Base-by-base conservation (phyloP, 139 green algal species). In the Pleodorina starrii region DNA sequence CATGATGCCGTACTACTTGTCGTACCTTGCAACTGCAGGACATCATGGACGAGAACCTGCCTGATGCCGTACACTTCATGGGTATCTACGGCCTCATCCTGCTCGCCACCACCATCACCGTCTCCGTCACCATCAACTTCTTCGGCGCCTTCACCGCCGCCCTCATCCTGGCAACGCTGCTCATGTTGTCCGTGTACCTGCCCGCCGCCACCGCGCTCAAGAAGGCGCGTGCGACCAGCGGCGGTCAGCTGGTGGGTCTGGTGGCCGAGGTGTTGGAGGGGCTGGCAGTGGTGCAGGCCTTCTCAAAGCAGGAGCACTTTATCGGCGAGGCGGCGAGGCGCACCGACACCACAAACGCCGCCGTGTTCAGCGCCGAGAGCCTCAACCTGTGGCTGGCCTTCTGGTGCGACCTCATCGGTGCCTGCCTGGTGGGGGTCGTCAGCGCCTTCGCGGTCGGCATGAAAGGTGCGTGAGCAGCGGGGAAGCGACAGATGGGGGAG, bases 341-440 rank as follows among this genome's bases (percentile, higher is more conserved):
- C 21, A 88, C 68, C 1, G 83, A 88, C 46, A 46, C 71, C 16
- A 80, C 83, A 66, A 88, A 88, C 83, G 23, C 19, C 12, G 88
- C 92, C n/a, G 80, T 95, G 74, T 95, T 94, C 85, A 92, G 91
- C 60, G 92, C 89, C 36, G 93, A 95, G 89, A 85, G n/a, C 14
- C 87, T 93, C 87, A 95, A 95, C 89, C 92, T 95, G 69, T 95
- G 93, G 93, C 89, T 95, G 44, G 92, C 93, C 54, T 95, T 95
- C 89, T 93, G 90, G 90, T 96, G 94, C 80, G 94, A 96, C 90
- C 91, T 96, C 44, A 93, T 94, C 57, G 94, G 94, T 10, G 93
- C 93, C 16, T 71, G 91, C 57, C 89, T 96, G 81, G 89, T 96
- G 51, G 90, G 94, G 43, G 94, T 92, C 11, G 93, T 93, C 29